Percentiles rank a stretch among this genome's conserved stretches.
These are phyloP conservation scores for Acanthochlamys bracteata DNA, from an alignment of 106 monocot species.

Conservation along the genomic window DNA sequence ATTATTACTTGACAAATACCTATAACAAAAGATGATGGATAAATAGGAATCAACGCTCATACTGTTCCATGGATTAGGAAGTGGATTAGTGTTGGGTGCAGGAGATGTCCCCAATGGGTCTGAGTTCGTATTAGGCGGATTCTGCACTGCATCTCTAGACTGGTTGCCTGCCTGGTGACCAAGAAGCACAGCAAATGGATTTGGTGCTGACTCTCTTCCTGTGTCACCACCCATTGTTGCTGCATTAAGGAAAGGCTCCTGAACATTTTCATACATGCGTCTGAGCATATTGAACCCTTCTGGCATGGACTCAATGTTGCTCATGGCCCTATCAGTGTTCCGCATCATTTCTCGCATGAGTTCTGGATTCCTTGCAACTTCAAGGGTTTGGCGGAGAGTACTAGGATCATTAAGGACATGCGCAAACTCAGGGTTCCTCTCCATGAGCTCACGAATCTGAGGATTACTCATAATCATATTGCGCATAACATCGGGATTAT, in stretches of 20 bases:
- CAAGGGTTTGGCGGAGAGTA: slow-evolving; percentile 80
- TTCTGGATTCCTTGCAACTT: slow-evolving; percentile 92
- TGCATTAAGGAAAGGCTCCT: slow-evolving; percentile 93
- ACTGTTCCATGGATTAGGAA: slow-evolving; percentile 87
- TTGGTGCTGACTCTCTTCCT: slow-evolving; percentile 36
- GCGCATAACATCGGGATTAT: slow-evolving; percentile 82
- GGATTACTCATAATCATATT: slow-evolving; percentile 94
- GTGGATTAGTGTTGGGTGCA: slow-evolving; percentile 81
- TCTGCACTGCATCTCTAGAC: slow-evolving; percentile 31
- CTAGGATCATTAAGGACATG: slow-evolving; percentile 89
- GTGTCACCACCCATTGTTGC: slow-evolving; percentile 66
- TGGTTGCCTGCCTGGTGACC: slow-evolving; percentile 40
- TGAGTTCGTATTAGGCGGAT: slow-evolving; percentile 33
- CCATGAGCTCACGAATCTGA: slow-evolving; percentile 89
- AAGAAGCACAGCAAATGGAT: slow-evolving; percentile 73
- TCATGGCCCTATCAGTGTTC: slow-evolving; percentile 97
- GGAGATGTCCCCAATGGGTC: slow-evolving; percentile 45
- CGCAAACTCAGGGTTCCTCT: slow-evolving; percentile 88
- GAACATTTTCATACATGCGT: slow-evolving; percentile 94
- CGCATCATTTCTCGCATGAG: slow-evolving; percentile 99
- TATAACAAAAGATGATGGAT: slow-evolving; percentile 3
- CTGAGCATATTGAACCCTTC: slow-evolving; percentile 98
- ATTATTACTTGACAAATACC: not conserved
- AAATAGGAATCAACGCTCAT: slow-evolving; percentile 16
- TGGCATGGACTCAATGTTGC: slow-evolving; percentile 94